Conservation (phyloP, 1,284 basidiomycete genomes). For the Porodaedalea pini region DNA sequence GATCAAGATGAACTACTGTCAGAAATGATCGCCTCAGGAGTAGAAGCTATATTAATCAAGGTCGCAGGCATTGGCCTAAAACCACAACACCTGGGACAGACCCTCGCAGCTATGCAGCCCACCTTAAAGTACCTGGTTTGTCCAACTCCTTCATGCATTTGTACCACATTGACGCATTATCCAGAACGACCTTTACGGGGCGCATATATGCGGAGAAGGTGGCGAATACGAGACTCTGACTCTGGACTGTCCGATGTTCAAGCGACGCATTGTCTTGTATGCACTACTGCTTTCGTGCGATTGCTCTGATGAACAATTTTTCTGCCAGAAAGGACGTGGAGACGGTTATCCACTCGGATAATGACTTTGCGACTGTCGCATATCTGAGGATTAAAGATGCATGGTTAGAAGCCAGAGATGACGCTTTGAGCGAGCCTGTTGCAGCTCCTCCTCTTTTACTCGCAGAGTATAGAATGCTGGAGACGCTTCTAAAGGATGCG, state of each 20-base stretch:
- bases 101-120: constrained; percentile 71
- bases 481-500: background rate
- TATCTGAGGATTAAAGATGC: constrained; percentile 79
- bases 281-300: constrained; percentile 26
- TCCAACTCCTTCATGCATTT: constrained; percentile 3
- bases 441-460: constrained; percentile 54
- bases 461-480: constrained; percentile 23
- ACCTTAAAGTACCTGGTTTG: constrained; percentile 73
- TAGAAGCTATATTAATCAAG: constrained; percentile 90
- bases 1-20: constrained; percentile 79
- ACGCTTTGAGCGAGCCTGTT: constrained; percentile 22
- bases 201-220: constrained; percentile 96
- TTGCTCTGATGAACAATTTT: constrained; percentile 11
- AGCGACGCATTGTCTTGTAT: constrained; percentile 70
- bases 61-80: constrained; percentile 92
- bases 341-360: constrained; percentile 72
- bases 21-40: constrained; percentile 81
- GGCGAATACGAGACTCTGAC: constrained; percentile 98
- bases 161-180: background rate
- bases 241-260: constrained; percentile 88
- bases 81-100: constrained; percentile 76
- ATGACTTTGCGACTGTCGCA: constrained; percentile 80
- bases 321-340: constrained; percentile 57
- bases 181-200: constrained; percentile 80
- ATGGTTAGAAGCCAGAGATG: constrained; percentile 51